These are phyloP conservation scores for Nannizzia gypsea DNA, from an alignment of 2,329 filamentous ascomycete genomes.

Conservation along the genomic window DNA sequence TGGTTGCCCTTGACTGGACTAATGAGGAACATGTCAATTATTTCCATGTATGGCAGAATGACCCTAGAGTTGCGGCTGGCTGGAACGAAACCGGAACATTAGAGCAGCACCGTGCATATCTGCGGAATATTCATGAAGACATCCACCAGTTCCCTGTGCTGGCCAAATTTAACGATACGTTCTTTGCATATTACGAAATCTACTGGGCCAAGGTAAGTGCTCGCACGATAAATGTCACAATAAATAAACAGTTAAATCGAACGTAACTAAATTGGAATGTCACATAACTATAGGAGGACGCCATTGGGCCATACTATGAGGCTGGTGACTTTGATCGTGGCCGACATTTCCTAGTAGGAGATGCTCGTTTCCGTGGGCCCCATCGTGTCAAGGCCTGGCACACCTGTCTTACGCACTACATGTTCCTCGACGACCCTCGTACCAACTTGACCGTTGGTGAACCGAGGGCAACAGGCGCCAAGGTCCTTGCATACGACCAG, in stretches of 20 bases:
- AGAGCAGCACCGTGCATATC: slow-evolving; percentile 62
- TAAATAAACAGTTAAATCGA: neutral
- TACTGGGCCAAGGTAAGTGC: slow-evolving; percentile 58
- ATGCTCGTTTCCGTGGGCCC: slow-evolving; percentile 43
- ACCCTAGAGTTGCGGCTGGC: slow-evolving; percentile 64
- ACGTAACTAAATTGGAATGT: too few species aligned
- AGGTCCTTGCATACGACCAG: slow-evolving; percentile 62
- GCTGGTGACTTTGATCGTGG: slow-evolving; percentile 48
- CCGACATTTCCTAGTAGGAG: slow-evolving; percentile 49
- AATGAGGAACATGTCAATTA: slow-evolving; percentile 53
- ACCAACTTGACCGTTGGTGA: slow-evolving; percentile 48
- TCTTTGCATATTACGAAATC: slow-evolving; percentile 68
- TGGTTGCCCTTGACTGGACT: slow-evolving; percentile 59
- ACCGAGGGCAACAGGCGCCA: slow-evolving; percentile 58
- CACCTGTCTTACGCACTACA: slow-evolving; percentile 47
- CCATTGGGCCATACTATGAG: slow-evolving; percentile 47
- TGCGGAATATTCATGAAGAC: slow-evolving; percentile 56
- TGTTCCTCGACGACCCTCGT: slow-evolving; percentile 48
- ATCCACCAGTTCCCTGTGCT: slow-evolving; percentile 60
- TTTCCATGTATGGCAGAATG: slow-evolving; percentile 74
- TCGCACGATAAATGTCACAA: neutral
- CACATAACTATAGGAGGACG: slow-evolving; percentile 42
- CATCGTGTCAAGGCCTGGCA: slow-evolving; percentile 49
- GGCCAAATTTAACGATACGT: slow-evolving; percentile 57
- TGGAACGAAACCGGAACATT: slow-evolving; percentile 71